phyloP scores from a whole-genome alignment of 345 rosid species.

The Excoecaria agallocha region DNA sequence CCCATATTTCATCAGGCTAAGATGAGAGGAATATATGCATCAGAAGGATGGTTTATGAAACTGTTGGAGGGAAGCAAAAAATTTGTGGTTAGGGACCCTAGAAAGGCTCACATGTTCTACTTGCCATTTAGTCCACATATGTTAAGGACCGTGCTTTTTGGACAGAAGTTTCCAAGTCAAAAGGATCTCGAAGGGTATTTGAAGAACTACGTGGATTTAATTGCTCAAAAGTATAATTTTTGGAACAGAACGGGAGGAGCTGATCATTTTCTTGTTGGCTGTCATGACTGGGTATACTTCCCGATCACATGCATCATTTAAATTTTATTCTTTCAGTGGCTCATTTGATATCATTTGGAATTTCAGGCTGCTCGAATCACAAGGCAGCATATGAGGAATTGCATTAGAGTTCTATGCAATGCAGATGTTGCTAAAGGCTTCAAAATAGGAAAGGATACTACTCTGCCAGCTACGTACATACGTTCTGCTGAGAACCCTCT shows the following conservation, averaged over 20 bases:
- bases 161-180: slow-evolving; percentile 31
- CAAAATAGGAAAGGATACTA: slow-evolving; percentile 62
- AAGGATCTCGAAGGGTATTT: slow-evolving; percentile 47
- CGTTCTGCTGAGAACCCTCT: slow-evolving; percentile 56
- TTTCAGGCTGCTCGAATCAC: slow-evolving; percentile 67
- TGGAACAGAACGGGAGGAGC: slow-evolving; percentile 88
- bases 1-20: slow-evolving; percentile 72
- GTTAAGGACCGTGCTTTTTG: slow-evolving; percentile 48
- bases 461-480: slow-evolving; percentile 70
- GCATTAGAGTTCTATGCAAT: slow-evolving; percentile 73
- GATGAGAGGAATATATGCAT: slow-evolving; percentile 79
- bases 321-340: neutral
- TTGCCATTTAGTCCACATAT: slow-evolving; percentile 61
- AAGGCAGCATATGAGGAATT: slow-evolving; percentile 45
- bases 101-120: slow-evolving; percentile 86
- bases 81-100: slow-evolving; percentile 67
- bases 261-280: slow-evolving; percentile 87
- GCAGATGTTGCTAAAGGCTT: slow-evolving; percentile 72
- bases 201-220: slow-evolving; percentile 50
- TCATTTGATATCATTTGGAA: slow-evolving; percentile 21
- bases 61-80: slow-evolving; percentile 71
- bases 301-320: slow-evolving; percentile 1
- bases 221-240: slow-evolving; percentile 59
- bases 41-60: slow-evolving; percentile 97
- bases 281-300: slow-evolving; percentile 92